A percentile compares a stretch with the other conserved stretches of the same genome.
Conservation (phyloP, 1,284 basidiomycete species). For the Microbotryum scabiosae region DNA sequence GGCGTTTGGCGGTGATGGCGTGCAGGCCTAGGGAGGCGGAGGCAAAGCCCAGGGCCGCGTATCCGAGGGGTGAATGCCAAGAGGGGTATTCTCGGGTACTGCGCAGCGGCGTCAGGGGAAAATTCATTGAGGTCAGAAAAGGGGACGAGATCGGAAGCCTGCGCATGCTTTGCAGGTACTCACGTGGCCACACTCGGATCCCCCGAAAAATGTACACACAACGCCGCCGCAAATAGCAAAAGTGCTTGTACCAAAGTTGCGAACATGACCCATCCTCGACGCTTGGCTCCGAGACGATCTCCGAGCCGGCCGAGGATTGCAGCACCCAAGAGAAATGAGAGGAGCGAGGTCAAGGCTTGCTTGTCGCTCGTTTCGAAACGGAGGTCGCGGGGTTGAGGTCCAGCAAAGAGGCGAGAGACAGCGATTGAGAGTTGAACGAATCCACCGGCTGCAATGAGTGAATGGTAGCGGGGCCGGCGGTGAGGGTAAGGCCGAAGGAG, state of each 20-base stretch:
- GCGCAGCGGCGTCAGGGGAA: too few species aligned
- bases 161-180: conserved; percentile 49
- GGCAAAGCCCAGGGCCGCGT: conserved; percentile 59
- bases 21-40: conserved; percentile 40
- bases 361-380: conserved; percentile 65
- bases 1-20: conserved; percentile 70
- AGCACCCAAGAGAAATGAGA: conserved; percentile 53
- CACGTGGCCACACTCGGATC: conserved; percentile 50
- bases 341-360: conserved; percentile 67
- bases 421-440: conserved; percentile 53
- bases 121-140: conserved; percentile 45
- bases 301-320: conserved; percentile 40
- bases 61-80: conserved; percentile 46
- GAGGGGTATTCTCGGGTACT: conserved; percentile 12
- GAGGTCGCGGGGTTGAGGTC: conserved; percentile 45
- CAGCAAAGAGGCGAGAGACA: conserved; percentile 56
- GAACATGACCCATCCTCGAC: conserved; percentile 62
- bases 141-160: conserved; percentile 63
- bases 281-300: conserved; percentile 55
- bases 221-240: conserved; percentile 60
- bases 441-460: conserved; percentile 35
- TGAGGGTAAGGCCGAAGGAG: background rate
- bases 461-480: background rate
- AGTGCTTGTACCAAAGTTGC: conserved; percentile 66
- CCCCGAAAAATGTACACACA: conserved; percentile 53